A percentile compares a stretch with the other conserved stretches of the same genome.
phyloP scores from a whole-genome alignment of 1,284 basidiomycete genomes.

The Flammula alnicola region DNA sequence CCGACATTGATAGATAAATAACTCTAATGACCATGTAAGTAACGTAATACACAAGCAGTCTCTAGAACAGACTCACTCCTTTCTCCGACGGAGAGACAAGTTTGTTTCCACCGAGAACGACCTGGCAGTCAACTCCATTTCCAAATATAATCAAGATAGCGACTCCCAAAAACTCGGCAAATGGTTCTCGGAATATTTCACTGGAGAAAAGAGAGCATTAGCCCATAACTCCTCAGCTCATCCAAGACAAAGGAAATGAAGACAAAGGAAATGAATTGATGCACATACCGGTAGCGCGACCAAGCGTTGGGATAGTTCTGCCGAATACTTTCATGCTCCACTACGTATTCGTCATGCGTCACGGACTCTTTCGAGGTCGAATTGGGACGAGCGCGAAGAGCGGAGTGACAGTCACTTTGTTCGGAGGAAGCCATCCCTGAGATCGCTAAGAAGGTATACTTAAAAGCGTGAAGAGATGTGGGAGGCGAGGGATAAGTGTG shows the following conservation, averaged over 20 bases:
- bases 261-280: too few relatives aligned
- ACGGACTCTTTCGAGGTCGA: conserved; percentile 17
- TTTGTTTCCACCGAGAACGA: conserved; percentile 55
- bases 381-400: not conserved
- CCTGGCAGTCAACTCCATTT: conserved; percentile 66
- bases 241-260: conserved; percentile 8
- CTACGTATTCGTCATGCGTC: conserved; percentile 19
- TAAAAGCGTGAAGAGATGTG: not conserved
- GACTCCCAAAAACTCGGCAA: conserved; percentile 66
- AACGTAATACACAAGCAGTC: not conserved
- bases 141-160: conserved; percentile 68
- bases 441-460: not conserved
- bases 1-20: conserved; percentile 66
- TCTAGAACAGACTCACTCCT: conserved; percentile 54
- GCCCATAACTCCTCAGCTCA: not conserved
- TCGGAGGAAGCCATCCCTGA: conserved; percentile 14
- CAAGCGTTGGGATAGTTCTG: conserved; percentile 53
- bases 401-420: conserved; percentile 5
- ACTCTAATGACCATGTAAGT: conserved; percentile 41
- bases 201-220: conserved; percentile 25
- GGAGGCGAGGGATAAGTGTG: conserved; percentile 5
- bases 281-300: conserved; percentile 61
- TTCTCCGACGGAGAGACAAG: conserved; percentile 55
- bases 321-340: conserved; percentile 23
- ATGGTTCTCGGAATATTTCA: conserved; percentile 56